Evolutionary conservation across 2,329 filamentous ascomycete genomes (phyloP).

Genomic region (Cordyceps fumosorosea): DNA sequence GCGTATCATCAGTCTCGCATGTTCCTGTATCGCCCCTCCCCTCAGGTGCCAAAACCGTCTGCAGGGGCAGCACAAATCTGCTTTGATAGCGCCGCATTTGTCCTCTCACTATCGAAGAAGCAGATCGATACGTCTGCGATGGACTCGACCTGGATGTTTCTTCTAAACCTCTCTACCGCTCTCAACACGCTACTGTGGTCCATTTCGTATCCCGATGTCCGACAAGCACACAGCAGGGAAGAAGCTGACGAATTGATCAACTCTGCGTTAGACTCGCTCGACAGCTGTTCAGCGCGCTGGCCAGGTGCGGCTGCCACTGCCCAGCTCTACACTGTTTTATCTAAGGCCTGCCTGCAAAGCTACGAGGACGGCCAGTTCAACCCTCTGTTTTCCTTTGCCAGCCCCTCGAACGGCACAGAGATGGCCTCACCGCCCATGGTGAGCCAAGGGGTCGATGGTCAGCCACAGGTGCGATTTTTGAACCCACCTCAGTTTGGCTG

Average conservation of each 20-base stretch:
- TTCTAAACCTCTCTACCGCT: constrained; percentile 82
- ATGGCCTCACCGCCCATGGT: constrained; percentile 27
- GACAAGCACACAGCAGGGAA: constrained; percentile 62
- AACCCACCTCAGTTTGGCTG: constrained; percentile 51
- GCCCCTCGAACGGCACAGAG: constrained; percentile 27
- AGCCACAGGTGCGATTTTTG: constrained; percentile 33
- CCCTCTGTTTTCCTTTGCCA: constrained; percentile 26
- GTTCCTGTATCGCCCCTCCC: constrained; percentile 82
- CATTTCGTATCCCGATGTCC: constrained; percentile 78
- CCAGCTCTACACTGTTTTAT: constrained; percentile 79
- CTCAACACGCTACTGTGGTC: constrained; percentile 91
- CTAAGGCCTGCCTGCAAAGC: constrained; percentile 78
- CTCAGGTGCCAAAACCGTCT: constrained; percentile 83
- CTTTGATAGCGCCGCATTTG: constrained; percentile 74
- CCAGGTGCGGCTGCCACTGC: constrained; percentile 81
- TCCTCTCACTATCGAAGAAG: constrained; percentile 72
- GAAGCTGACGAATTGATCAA: constrained; percentile 71
- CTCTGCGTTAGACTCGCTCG: constrained; percentile 70
- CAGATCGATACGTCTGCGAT: constrained; percentile 71
- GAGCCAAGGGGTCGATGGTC: constrained; percentile 18
- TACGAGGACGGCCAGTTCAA: constrained; percentile 52
- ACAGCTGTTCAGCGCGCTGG: constrained; percentile 79
- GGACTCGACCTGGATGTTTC: constrained; percentile 91
- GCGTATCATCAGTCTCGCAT: constrained; percentile 84
- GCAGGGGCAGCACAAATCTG: constrained; percentile 71